These are phyloP conservation scores for Prosopis cineraria DNA, from an alignment of 306 rosid species.

Conservation along the genomic window DNA sequence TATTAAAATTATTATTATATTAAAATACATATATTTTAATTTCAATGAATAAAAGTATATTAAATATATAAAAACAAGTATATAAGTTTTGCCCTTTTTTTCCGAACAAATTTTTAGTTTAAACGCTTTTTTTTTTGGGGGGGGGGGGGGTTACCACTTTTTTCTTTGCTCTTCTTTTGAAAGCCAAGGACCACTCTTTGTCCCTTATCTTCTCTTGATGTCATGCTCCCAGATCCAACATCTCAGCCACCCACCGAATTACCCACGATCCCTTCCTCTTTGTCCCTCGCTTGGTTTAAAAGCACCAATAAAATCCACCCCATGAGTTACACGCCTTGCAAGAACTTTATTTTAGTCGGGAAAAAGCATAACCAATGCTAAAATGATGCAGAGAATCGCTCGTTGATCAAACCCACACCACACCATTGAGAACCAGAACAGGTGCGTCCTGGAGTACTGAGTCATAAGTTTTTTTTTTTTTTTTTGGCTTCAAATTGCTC, in stretches of 20 bases:
- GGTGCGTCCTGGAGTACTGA: neutral
- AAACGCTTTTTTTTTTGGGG: too few species aligned
- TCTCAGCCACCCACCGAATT: neutral
- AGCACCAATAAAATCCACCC: neutral
- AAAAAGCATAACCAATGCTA: neutral
- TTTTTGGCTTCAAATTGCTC: slow-evolving; percentile 4
- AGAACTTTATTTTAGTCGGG: neutral
- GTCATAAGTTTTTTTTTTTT: neutral
- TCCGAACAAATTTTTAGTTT: too few species aligned
- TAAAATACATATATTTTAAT: too few species aligned
- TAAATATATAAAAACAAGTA: too few species aligned
- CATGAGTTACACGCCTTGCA: neutral
- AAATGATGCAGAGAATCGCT: neutral
- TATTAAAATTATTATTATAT: too few species aligned
- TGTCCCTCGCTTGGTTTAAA: neutral
- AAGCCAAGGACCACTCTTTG: slow-evolving; percentile 24
- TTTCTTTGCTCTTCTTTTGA: slow-evolving; percentile 24
- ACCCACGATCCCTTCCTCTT: slow-evolving; percentile 16
- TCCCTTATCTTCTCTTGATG: neutral
- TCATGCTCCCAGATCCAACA: neutral
- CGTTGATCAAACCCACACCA: neutral
- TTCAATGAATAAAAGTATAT: too few species aligned
- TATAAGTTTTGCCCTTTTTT: too few species aligned
- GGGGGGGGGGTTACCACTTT: too few species aligned
- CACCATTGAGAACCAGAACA: neutral